Percentiles rank a stretch among this genome's conserved stretches.
Evolutionary conservation across 1,139 yeast genomes (phyloP).

Genomic region (Hemisphaericaspora subhashii): DNA sequence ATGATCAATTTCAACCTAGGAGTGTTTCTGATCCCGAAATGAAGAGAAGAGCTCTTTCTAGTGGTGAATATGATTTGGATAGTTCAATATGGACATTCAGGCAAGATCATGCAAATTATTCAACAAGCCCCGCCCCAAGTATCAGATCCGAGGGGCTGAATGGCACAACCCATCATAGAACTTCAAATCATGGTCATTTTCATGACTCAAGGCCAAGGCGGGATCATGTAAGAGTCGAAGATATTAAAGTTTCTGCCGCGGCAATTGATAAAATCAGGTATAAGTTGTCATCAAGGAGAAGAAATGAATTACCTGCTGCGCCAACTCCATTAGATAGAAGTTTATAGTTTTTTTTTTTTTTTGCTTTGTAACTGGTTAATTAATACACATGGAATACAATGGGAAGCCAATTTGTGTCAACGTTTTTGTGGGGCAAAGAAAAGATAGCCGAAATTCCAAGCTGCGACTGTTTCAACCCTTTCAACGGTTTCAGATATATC

Average conservation of each 20-base stretch:
- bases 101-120: neutral
- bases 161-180: too few relatives aligned
- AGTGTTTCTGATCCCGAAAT: slow-evolving; percentile 4
- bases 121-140: neutral
- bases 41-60: slow-evolving; percentile 10
- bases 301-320: slow-evolving; percentile 10
- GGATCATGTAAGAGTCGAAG: neutral
- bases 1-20: neutral
- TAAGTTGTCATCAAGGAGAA: too few relatives aligned
- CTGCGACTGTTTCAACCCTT: too few relatives aligned
- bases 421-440: too few relatives aligned
- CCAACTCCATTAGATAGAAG: slow-evolving; percentile 9
- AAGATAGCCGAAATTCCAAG: too few relatives aligned
- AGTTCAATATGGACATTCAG: slow-evolving; percentile 6
- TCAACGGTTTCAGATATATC: too few relatives aligned
- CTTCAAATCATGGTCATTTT: too few relatives aligned
- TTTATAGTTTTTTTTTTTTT: too few relatives aligned
- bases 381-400: too few relatives aligned
- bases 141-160: neutral
- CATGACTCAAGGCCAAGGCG: too few relatives aligned
- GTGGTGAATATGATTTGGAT: slow-evolving; percentile 13
- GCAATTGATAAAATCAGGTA: slow-evolving; percentile 1
- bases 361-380: too few relatives aligned
- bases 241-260: neutral
- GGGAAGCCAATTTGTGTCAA: too few relatives aligned